Conservation (phyloP, 148 eudicot genomes). For the Mesembryanthemum crystallinum region DNA sequence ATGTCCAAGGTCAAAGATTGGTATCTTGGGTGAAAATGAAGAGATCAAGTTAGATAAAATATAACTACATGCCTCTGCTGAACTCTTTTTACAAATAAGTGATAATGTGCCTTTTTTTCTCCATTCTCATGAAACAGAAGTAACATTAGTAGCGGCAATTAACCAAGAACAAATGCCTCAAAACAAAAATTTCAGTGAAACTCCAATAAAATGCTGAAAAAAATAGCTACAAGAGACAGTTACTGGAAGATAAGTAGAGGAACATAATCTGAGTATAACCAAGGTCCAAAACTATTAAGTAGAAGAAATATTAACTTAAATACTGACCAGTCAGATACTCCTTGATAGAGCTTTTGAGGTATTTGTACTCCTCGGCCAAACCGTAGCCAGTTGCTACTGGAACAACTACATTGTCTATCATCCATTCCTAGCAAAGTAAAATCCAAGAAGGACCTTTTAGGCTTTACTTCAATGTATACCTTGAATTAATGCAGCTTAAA, state of each 20-base stretch:
- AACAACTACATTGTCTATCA: constrained; percentile 80
- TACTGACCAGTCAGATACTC: constrained; percentile 69
- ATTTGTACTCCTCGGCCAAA: constrained; percentile 66
- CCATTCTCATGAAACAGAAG: neutral
- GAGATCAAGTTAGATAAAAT: neutral
- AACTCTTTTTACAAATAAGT: neutral
- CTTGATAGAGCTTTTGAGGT: constrained; percentile 79
- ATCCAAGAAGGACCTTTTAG: neutral
- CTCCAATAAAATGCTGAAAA: neutral
- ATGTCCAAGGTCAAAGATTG: neutral
- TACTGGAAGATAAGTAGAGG: neutral
- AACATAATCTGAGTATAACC: neutral
- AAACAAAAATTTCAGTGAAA: neutral
- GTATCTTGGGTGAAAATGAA: neutral
- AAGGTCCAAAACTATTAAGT: neutral
- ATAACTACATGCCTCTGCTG: neutral
- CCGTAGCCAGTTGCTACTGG: constrained; percentile 72
- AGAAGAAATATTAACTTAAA: neutral
- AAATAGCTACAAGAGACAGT: neutral
- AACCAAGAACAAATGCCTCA: neutral
- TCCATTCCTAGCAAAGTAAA: constrained; percentile 57
- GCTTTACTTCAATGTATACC: neutral
- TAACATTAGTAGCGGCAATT: neutral
- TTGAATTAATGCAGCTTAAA: neutral
- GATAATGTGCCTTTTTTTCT: neutral